These are phyloP conservation scores for Stylosanthes scabra DNA, from an alignment of 331 rosid species.

Conservation along the genomic window DNA sequence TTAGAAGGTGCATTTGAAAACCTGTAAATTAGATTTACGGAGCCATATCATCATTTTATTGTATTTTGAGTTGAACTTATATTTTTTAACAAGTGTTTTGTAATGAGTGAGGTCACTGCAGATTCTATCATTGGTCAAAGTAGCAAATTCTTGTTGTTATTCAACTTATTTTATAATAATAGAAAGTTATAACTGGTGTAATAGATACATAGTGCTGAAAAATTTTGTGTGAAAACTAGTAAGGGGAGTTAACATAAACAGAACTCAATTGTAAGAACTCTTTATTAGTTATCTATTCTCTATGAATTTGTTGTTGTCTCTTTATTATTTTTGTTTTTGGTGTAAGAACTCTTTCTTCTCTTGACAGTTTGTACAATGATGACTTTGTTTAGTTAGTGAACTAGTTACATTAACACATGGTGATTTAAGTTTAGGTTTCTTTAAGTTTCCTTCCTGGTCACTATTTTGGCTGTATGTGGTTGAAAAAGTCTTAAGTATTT, in stretches of 20 bases:
- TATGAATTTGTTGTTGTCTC: too few species aligned
- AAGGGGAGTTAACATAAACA: background rate
- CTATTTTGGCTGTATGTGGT: too few species aligned
- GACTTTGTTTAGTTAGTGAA: too few species aligned
- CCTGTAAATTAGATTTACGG: conserved; percentile 12
- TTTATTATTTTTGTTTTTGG: too few species aligned
- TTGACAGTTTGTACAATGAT: too few species aligned
- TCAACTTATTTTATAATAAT: background rate
- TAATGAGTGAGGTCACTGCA: conserved; percentile 2
- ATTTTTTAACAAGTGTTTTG: conserved; percentile 5
- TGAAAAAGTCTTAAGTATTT: too few species aligned
- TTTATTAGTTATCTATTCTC: too few species aligned
- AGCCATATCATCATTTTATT: background rate
- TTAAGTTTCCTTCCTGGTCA: too few species aligned
- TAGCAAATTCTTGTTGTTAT: background rate
- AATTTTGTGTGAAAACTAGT: background rate
- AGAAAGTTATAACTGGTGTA: conserved; percentile 1
- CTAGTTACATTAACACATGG: too few species aligned
- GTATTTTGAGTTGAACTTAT: conserved; percentile 9
- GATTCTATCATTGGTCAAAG: background rate
- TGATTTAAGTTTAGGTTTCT: too few species aligned
- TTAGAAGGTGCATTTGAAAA: background rate
- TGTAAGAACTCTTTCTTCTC: too few species aligned
- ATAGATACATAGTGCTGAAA: background rate
- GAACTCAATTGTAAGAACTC: too few species aligned